A percentile compares a stretch with the other conserved stretches of the same genome.
These are phyloP conservation scores for Neoarthrinium moseri DNA, from an alignment of 2,329 filamentous ascomycete genomes.

Conservation along the genomic window DNA sequence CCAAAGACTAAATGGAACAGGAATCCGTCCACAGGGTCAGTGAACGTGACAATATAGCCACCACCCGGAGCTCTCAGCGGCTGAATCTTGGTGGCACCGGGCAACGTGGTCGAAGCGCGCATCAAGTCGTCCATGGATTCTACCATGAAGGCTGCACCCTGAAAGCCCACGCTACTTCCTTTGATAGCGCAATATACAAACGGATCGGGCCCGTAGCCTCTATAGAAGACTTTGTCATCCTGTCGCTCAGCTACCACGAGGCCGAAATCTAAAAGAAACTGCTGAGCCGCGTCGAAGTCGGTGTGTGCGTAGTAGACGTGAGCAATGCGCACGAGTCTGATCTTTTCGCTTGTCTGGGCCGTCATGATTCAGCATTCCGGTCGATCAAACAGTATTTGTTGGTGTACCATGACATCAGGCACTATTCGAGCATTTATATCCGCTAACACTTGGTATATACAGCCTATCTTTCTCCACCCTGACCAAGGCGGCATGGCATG, in stretches of 20 bases:
- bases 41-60: background rate
- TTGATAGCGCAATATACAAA: background rate
- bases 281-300: background rate
- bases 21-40: background rate
- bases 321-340: background rate
- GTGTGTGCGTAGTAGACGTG: background rate
- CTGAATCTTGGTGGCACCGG: background rate
- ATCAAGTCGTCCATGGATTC: background rate
- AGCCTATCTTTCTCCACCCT: too few species aligned
- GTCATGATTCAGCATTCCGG: too few species aligned
- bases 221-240: background rate
- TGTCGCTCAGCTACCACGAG: background rate
- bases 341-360: too few species aligned
- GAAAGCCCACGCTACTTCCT: background rate
- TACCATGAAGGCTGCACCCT: background rate
- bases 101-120: background rate
- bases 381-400: too few species aligned
- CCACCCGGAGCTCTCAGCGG: background rate
- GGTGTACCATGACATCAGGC: too few species aligned
- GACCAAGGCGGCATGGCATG: too few species aligned
- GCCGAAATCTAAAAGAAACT: background rate
- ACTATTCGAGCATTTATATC: too few species aligned
- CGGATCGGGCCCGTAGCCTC: background rate
- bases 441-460: too few species aligned
- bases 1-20: background rate